Evolutionary conservation across 768 basidiomycete species (phyloP).

Genomic region (Trametes meyenii): DNA sequence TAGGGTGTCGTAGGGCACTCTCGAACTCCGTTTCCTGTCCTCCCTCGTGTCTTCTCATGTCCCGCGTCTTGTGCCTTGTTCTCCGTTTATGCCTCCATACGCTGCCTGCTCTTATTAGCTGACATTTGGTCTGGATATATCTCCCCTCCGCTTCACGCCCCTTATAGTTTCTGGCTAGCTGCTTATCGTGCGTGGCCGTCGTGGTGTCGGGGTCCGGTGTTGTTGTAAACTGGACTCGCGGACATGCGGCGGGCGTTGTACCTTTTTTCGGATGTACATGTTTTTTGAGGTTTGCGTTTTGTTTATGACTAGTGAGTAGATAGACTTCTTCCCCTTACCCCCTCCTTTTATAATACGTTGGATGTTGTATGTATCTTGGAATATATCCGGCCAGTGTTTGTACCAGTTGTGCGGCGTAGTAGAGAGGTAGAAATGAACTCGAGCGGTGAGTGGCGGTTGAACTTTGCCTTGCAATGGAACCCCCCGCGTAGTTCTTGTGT

Average conservation of each 20-base stretch:
- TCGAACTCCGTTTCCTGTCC: background rate
- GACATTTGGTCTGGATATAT: constrained; percentile 10
- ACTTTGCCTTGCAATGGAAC: too few relatives aligned
- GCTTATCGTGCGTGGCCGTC: background rate
- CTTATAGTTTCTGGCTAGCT: background rate
- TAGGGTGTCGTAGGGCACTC: constrained; percentile 29
- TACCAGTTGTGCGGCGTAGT: background rate
- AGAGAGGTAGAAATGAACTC: background rate
- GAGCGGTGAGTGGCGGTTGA: background rate
- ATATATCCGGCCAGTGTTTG: constrained; percentile 15
- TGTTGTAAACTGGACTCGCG: background rate
- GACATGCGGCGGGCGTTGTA: constrained; percentile 2
- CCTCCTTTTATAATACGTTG: background rate
- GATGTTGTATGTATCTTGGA: constrained; percentile 21
- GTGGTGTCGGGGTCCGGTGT: background rate
- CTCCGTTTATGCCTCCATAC: background rate
- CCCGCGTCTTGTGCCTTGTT: background rate
- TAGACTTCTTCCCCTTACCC: background rate
- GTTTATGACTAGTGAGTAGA: background rate
- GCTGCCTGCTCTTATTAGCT: background rate
- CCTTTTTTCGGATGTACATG: background rate
- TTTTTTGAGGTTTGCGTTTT: background rate
- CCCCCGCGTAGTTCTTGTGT: too few relatives aligned
- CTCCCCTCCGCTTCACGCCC: background rate
- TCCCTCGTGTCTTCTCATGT: background rate